Conservation (phyloP, 2,329 filamentous ascomycete genomes). For the Hypoxylon sp. region DNA sequence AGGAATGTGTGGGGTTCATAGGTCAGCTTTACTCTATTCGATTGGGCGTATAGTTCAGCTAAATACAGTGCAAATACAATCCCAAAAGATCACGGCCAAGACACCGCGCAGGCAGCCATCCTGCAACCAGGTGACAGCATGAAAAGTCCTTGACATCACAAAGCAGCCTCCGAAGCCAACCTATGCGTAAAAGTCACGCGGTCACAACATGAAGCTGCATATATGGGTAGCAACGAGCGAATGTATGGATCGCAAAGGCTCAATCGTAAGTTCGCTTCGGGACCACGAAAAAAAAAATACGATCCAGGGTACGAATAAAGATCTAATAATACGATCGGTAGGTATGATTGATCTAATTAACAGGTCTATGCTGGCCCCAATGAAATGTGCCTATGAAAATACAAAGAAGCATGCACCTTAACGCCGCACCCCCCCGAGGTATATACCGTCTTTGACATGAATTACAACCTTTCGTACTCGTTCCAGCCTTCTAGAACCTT, state of each 20-base stretch:
- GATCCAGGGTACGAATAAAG: constrained; percentile 11
- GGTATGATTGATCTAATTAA: constrained; percentile 8
- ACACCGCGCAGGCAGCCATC: constrained; percentile 3
- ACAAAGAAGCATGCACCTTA: constrained; percentile 8
- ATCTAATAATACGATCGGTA: constrained; percentile 17
- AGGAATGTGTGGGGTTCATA: constrained; percentile 20
- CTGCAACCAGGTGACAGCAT: constrained; percentile 14
- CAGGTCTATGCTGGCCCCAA: constrained; percentile 2
- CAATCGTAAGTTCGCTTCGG: constrained; percentile 20
- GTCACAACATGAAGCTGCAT: constrained; percentile 18
- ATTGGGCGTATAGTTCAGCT: constrained; percentile 7
- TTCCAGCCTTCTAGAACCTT: constrained; percentile 36
- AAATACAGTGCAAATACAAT: constrained; percentile 7
- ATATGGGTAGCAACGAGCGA: constrained; percentile 3
- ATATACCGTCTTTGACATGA: constrained; percentile 15
- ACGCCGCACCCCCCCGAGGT: constrained; percentile 17
- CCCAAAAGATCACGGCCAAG: constrained; percentile 3
- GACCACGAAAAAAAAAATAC: constrained; percentile 5
- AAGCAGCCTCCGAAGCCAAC: constrained; percentile 8
- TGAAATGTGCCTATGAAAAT: constrained; percentile 13
- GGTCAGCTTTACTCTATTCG: no score
- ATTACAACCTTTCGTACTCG: constrained; percentile 18
- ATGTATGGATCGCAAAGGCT: no score
- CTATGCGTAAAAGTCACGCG: constrained; percentile 19
- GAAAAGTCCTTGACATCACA: constrained; percentile 19